These are phyloP conservation scores for Ascochyta pisi DNA, from an alignment of 2,329 filamentous ascomycete genomes.

Conservation along the genomic window DNA sequence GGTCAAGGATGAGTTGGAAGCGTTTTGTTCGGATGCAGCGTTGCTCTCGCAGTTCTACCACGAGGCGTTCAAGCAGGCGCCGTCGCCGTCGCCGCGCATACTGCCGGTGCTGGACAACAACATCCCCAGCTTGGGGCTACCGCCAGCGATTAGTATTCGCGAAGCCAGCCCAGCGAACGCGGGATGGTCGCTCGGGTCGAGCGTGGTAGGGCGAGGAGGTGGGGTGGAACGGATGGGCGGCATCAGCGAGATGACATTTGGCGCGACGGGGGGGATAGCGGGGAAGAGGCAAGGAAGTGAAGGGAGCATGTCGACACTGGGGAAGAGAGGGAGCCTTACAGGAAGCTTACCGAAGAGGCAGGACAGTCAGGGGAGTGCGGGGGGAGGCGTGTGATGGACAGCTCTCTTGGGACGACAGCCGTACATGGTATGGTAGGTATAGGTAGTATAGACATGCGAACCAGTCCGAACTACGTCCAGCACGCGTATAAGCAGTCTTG, in stretches of 20 bases:
- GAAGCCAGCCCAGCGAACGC: constrained; percentile 42
- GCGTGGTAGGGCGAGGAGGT: constrained; percentile 21
- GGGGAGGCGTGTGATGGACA: not conserved
- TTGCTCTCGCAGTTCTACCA: constrained; percentile 54
- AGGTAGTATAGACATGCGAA: no score
- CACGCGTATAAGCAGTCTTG: no score
- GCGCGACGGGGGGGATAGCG: constrained; percentile 33
- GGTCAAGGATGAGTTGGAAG: constrained; percentile 54
- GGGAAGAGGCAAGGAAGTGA: constrained; percentile 42
- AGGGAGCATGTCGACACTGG: constrained; percentile 30
- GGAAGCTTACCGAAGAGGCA: constrained; percentile 31
- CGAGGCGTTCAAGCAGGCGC: constrained; percentile 44
- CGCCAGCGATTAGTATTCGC: constrained; percentile 48
- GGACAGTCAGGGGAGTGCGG: constrained; percentile 31
- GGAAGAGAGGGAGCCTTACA: constrained; percentile 31
- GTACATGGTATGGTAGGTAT: no score
- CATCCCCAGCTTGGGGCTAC: constrained; percentile 53
- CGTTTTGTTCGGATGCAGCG: constrained; percentile 52
- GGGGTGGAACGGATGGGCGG: constrained; percentile 12
- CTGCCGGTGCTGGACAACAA: constrained; percentile 46
- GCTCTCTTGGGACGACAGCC: not conserved
- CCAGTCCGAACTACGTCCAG: no score
- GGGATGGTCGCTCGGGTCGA: constrained; percentile 37
- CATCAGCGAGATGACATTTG: constrained; percentile 20
- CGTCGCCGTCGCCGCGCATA: constrained; percentile 51